Conservation (phyloP, 1,284 basidiomycete genomes). For the Ceratobasidium sp. region DNA sequence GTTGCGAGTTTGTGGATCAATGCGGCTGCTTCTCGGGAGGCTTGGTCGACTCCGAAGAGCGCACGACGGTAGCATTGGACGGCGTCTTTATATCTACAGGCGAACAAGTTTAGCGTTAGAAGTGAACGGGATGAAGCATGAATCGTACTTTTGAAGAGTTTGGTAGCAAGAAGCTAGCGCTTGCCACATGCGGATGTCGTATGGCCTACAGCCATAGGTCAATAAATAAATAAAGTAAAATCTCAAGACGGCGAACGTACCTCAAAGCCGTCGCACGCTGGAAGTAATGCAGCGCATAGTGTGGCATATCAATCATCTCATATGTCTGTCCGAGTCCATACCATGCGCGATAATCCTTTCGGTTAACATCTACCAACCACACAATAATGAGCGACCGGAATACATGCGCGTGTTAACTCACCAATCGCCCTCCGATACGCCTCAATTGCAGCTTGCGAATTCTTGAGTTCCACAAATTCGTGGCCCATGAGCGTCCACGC, state of each 20-base stretch:
- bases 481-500: constrained; percentile 99
- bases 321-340: constrained; percentile 99
- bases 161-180: constrained; percentile 95
- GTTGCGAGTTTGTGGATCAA: constrained; percentile 67
- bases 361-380: constrained; percentile 77
- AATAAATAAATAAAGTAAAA: constrained; percentile 39
- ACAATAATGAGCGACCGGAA: neutral
- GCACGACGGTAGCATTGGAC: constrained; percentile 90
- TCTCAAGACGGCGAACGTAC: constrained; percentile 58
- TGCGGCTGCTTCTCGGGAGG: constrained; percentile 27
- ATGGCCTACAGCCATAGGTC: constrained; percentile 74
- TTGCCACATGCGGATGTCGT: constrained; percentile 96
- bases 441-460: constrained; percentile 98
- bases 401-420: constrained; percentile 56
- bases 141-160: constrained; percentile 78
- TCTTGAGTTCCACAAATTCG: constrained; percentile 98
- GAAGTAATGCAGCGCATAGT: constrained; percentile 96
- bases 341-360: constrained; percentile 98
- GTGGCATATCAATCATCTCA: constrained; percentile 94
- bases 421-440: constrained; percentile 95
- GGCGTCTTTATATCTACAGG: constrained; percentile 78
- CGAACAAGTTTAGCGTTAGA: constrained; percentile 29
- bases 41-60: constrained; percentile 78
- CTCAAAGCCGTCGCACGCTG: constrained; percentile 93
- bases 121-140: constrained; percentile 34